Percentiles rank a stretch among this genome's conserved stretches.
Conservation (phyloP, 768 basidiomycete genomes). For the Piloderma croceum region DNA sequence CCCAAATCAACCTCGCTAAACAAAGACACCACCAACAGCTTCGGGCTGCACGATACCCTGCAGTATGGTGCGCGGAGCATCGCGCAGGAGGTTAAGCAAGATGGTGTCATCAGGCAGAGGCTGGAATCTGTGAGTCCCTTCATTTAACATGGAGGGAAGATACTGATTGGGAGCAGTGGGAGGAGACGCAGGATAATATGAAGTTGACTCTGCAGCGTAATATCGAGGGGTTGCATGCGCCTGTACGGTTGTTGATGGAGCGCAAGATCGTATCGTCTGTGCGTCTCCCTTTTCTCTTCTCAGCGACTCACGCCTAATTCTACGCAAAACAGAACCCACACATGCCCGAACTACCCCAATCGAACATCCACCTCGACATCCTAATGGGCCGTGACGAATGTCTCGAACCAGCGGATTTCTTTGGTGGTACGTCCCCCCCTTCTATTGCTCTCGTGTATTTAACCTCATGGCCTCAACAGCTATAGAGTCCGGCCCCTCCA, state of each 20-base stretch:
- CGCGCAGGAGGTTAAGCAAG: conserved; percentile 64
- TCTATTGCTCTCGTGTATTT: neutral
- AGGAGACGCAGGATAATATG: conserved; percentile 84
- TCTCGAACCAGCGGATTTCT: conserved; percentile 74
- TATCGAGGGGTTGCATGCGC: conserved; percentile 81
- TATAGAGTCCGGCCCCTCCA: conserved; percentile 42
- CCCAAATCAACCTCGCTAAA: conserved; percentile 60
- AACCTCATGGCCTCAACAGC: conserved; percentile 31
- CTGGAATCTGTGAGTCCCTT: conserved; percentile 62
- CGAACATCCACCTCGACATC: conserved; percentile 88
- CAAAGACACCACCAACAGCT: conserved; percentile 61
- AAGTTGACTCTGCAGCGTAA: conserved; percentile 82
- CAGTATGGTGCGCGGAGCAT: conserved; percentile 80
- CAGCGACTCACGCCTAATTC: neutral
- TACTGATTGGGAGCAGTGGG: conserved; percentile 59
- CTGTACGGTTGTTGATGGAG: conserved; percentile 91
- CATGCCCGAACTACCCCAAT: conserved; percentile 56
- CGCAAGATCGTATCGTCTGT: conserved; percentile 78
- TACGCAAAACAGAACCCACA: conserved; percentile 51
- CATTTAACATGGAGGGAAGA: conserved; percentile 1
- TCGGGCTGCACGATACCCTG: conserved; percentile 87
- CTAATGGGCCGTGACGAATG: conserved; percentile 88
- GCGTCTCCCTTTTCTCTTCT: conserved; percentile 22
- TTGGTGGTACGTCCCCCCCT: conserved; percentile 50
- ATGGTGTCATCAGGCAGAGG: conserved; percentile 58